Base-by-base conservation (phyloP, 345 rosid genomes). In the Salix purpurea region DNA sequence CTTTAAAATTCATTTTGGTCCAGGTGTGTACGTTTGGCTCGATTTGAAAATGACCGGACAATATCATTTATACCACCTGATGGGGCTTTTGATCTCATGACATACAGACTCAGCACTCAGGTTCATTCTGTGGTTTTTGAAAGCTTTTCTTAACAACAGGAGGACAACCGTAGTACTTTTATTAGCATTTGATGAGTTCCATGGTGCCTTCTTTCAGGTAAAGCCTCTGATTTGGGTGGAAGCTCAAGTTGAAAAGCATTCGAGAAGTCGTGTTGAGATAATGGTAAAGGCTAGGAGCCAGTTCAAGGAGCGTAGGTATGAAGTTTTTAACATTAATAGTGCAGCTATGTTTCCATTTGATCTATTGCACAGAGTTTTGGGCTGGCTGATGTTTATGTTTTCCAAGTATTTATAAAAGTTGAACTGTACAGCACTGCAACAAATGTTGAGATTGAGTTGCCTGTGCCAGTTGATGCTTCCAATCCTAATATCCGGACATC, bases 1-100 rank as follows among this genome's bases (percentile, higher is more conserved):
- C 26, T 82, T 44, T 67, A 10, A 37, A 34, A 23, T 10, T 14
- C 1, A 28, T 36, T n/a, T 78, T 65, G 75, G 30, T 9, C 65
- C 76, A 95, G 96, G 90, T 96, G 97, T 86, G 99, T 93, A 54
- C 92, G 99, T 37, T 87, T 96, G 86, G 98, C 99, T 16, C 92
- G 94, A 79, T 96, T 96, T 80, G 98, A 96, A 78, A 96, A 96
- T 81, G 99, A 96, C 77, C 83, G 98, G 72, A 96, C 97, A 12
- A 96, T 96, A 82, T 96, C 99, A 34, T 95, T 93, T 78, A 85
- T 95, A 83, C 99, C 99, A 46, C 99, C 99, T 23, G 99, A 95
- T 86, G 99, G 98, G 26, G 79, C 99, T 86, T 96, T 96, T 80
- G 99, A 95, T 82, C 90, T 95, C 74, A 95, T 95, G 99, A 93